Percentiles rank a stretch among this genome's conserved stretches.
These are phyloP conservation scores for Entomortierella chlamydospora DNA, from an alignment of 192 early-diverging fungal species.

Conservation along the genomic window DNA sequence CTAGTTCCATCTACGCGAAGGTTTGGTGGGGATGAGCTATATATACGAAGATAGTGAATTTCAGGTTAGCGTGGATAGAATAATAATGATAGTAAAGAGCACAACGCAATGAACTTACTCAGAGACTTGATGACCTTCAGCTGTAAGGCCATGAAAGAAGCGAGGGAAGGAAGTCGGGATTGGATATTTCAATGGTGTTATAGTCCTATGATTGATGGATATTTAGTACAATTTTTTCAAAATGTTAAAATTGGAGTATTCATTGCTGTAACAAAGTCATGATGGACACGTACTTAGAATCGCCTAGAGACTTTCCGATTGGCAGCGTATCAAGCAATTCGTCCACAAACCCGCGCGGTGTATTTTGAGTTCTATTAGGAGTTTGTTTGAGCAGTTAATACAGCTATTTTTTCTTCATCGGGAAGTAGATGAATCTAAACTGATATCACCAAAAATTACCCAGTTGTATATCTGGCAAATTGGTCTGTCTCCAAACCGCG, in stretches of 20 bases:
- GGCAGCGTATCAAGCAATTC: constrained; percentile 35
- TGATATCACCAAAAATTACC: constrained; percentile 9
- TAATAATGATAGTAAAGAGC: too few species aligned
- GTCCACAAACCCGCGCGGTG: constrained; percentile 36
- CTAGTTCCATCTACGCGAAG: constrained; percentile 39
- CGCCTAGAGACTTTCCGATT: constrained; percentile 43
- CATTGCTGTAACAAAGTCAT: not conserved
- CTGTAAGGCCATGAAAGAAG: constrained; percentile 45
- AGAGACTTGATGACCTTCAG: constrained; percentile 35
- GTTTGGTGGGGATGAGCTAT: constrained; percentile 15
- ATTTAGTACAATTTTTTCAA: not conserved
- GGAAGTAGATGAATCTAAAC: too few species aligned
- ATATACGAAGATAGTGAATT: too few species aligned
- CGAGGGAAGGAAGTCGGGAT: constrained; percentile 57
- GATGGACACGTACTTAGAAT: constrained; percentile 18
- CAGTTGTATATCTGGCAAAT: constrained; percentile 32
- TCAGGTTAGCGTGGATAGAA: too few species aligned
- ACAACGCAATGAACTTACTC: not conserved
- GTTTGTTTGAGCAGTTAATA: not conserved
- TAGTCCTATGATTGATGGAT: constrained; percentile 7
- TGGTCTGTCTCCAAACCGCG: constrained; percentile 37
- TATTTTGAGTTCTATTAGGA: constrained; percentile 27
- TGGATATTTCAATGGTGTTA: constrained; percentile 38
- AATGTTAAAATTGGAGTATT: not conserved
- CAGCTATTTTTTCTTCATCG: too few species aligned